Base-by-base conservation (phyloP, 306 rosid genomes). In the Trifolium fragiferum region DNA sequence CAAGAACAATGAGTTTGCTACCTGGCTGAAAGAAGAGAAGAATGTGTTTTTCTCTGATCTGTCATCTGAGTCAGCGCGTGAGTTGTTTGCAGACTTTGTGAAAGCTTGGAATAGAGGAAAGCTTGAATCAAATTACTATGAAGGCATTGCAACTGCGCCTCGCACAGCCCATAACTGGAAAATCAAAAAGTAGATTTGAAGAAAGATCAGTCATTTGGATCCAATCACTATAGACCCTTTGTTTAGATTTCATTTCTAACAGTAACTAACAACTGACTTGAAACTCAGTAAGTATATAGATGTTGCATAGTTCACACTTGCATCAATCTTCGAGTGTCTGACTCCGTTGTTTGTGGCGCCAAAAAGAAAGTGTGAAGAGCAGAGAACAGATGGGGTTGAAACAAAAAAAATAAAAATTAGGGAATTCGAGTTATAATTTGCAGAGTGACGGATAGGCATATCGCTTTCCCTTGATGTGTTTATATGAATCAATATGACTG, bases 21-120 rank as follows among this genome's bases (percentile, higher is more conserved):
- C 88, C 13, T 94, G 98, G 98, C 86, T 91, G 75, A 91, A 91
- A 76, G 98, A 94, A 78, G 90, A 90, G 89, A 94, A 87, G 76
- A 84, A 87, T 44, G 77, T 91, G 37, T 94, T 90, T 72, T 94
- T 94, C 91, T 89, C 95, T 19, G 97, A 94, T 64, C 90, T 94
- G 41, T 83, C 85, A 1, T 84, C 96, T 0, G 95, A 90, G 82
- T 84, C 93, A 37, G 88, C 98, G 27, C 96, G 68, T 0, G 82
- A 88, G 76, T 33, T 91, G 81, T 94, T 94, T 50, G 68, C 83
- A 2, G 89, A 87, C 61, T 94, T 91, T 68, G 84, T 87, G 82
- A 84, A 88, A 67, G 90, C 87, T 51, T 91, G 98, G 98, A 94
- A 94, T 14, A 64, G 68, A 30, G 81, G 81, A 18, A 90, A 82